A percentile compares a stretch with the other conserved stretches of the same genome.
These are phyloP conservation scores for Sanghuangporus weigelae DNA, from an alignment of 1,284 basidiomycete genomes.

Conservation along the genomic window DNA sequence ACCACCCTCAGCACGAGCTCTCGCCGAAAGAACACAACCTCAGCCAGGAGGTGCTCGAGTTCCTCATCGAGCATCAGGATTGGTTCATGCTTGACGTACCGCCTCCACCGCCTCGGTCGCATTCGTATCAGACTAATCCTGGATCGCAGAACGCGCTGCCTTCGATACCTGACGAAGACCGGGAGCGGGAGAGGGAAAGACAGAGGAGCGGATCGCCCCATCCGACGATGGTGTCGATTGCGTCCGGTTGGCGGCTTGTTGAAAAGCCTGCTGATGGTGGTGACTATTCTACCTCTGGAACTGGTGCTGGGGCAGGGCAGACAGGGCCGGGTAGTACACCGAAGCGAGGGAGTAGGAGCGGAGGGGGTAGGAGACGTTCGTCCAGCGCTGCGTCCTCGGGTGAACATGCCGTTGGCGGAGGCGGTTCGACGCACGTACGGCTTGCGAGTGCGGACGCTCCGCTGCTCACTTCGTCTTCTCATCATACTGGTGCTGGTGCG, in stretches of 20 bases:
- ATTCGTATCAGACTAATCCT: neutral
- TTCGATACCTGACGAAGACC: slow-evolving; percentile 3
- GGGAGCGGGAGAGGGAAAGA: neutral
- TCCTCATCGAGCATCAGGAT: slow-evolving; percentile 87
- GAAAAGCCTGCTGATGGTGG: slow-evolving; percentile 20
- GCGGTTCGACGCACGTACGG: neutral
- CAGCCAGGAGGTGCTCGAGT: slow-evolving; percentile 89
- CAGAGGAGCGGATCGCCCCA: slow-evolving; percentile 7
- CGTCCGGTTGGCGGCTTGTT: slow-evolving; percentile 43
- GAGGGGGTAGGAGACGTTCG: neutral
- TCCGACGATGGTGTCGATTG: slow-evolving; percentile 9
- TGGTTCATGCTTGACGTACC: slow-evolving; percentile 82
- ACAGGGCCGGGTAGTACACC: neutral
- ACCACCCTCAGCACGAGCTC: slow-evolving; percentile 82
- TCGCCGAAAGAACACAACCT: slow-evolving; percentile 78
- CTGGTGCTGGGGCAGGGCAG: slow-evolving; percentile 21
- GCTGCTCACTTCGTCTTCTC: neutral
- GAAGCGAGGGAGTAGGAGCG: neutral
- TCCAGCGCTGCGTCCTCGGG: slow-evolving; percentile 1
- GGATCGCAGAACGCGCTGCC: neutral
- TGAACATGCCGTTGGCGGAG: neutral
- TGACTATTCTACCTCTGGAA: slow-evolving; percentile 30
- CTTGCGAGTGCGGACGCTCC: slow-evolving; percentile 6
- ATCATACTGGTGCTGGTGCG: neutral
- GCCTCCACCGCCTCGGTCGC: slow-evolving; percentile 44